These are phyloP conservation scores for Thraustochytrium striatum DNA, from an alignment of 352 stramenopile genomes.

Conservation along the genomic window DNA sequence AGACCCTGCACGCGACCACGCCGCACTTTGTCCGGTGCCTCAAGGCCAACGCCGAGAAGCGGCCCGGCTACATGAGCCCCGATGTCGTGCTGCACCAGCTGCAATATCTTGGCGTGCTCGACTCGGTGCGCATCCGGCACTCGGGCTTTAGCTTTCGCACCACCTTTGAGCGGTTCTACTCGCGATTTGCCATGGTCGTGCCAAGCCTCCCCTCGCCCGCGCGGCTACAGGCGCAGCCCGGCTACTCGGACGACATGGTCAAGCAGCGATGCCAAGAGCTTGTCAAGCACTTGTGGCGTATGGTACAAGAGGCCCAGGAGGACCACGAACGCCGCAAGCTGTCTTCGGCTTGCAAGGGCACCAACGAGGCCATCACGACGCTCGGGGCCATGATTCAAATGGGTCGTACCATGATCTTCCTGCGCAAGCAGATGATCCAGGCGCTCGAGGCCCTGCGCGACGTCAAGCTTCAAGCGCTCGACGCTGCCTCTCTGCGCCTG, in stretches of 20 bases:
- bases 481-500: slow-evolving; percentile 32
- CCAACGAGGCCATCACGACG: background rate
- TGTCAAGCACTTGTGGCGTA: background rate
- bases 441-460: slow-evolving; percentile 52
- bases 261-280: slow-evolving; percentile 6
- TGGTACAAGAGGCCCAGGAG: background rate
- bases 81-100: slow-evolving; percentile 92
- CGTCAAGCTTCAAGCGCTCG: slow-evolving; percentile 47
- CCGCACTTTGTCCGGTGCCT: slow-evolving; percentile 96
- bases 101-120: slow-evolving; percentile 93
- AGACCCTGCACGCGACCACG: slow-evolving; percentile 84
- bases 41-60: slow-evolving; percentile 95
- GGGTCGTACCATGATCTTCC: slow-evolving; percentile 48
- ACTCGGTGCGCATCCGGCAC: slow-evolving; percentile 95
- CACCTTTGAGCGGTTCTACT: slow-evolving; percentile 64
- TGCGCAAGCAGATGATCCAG: slow-evolving; percentile 52
- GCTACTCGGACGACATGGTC: background rate
- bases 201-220: slow-evolving; percentile 13
- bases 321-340: background rate
- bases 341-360: background rate
- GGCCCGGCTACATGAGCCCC: slow-evolving; percentile 73
- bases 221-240: background rate
- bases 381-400: slow-evolving; percentile 46
- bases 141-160: slow-evolving; percentile 95
- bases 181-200: slow-evolving; percentile 45